phyloP scores from a whole-genome alignment of 2,329 filamentous ascomycete species.

The Ophiostoma ulmi region DNA sequence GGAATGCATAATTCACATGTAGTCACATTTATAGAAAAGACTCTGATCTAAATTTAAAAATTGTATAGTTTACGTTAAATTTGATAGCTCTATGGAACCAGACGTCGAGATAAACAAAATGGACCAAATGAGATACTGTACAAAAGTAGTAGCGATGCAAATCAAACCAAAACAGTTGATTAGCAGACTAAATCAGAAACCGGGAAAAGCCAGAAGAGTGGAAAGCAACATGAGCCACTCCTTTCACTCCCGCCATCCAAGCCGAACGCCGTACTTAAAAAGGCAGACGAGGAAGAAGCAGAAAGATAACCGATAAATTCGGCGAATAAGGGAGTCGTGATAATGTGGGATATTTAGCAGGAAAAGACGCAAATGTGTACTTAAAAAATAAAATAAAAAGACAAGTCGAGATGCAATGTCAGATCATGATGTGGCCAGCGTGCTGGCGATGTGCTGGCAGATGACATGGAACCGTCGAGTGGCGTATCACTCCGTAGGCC shows the following conservation, averaged over 20 bases:
- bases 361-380: neutral
- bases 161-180: neutral
- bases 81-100: neutral
- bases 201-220: neutral
- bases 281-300: neutral
- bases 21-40: neutral
- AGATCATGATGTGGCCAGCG: neutral
- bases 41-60: neutral
- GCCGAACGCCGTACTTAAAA: constrained; percentile 9
- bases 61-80: neutral
- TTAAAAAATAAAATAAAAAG: neutral
- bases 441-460: neutral
- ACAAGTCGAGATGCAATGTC: constrained; percentile 10
- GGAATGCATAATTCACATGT: neutral
- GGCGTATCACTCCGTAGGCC: neutral
- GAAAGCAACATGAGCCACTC: neutral
- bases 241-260: neutral
- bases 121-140: neutral
- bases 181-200: neutral
- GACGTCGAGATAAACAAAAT: neutral
- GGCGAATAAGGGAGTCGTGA: neutral
- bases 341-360: neutral
- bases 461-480: neutral
- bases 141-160: neutral
- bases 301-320: too few species aligned